Base-by-base conservation (phyloP, 192 early-diverging fungal species). In the Irineochytrium annulatum region DNA sequence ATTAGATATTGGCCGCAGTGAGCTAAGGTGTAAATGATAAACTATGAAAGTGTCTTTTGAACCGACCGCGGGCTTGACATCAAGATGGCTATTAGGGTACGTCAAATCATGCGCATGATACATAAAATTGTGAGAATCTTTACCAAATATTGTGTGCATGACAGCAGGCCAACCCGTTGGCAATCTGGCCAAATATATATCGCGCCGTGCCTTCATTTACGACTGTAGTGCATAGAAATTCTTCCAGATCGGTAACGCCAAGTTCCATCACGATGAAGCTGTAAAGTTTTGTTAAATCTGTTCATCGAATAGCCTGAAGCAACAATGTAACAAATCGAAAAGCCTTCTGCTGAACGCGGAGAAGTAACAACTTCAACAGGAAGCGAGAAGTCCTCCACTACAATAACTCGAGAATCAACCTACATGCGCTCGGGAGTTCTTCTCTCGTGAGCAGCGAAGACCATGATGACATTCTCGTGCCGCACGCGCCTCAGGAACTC, bases 151-250 rank as follows among this genome's bases (percentile, higher is more conserved):
- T 81, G 65, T 93, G 89, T 31, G 90, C 76, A 71, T 99, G 97
- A 65, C 93, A 96, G 65, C 89, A 97, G 63, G 94, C 92, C 22
- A 97, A 87, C 0, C 90, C 96, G 63, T 83, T 91, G 27, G 95
- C 87, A 44, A 99, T 93, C 69, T 97, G 96, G 73, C 97, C 95
- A 68, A 97, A 99, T 68, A 95, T 96, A 31, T 83, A 71, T 39
- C 94, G 77, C 0, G 88, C 92, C 61, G 95, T 93, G 52, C 77
- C 74, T 65, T 97, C 94, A 33, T 77, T 65, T 79, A 97, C 80
- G 20, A 69, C 24, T 17, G 34, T 19, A 70, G 70, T 28, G 32
- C 53, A 52, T 69, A 81, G 72, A 84, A 60, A 29, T 82, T 74
- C 34, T 68, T 75, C 19, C 73, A 71, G 5, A 73, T 76, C n/a